Base-by-base conservation (phyloP, 1,139 yeast genomes). In the Sugiyamaella sp. region DNA sequence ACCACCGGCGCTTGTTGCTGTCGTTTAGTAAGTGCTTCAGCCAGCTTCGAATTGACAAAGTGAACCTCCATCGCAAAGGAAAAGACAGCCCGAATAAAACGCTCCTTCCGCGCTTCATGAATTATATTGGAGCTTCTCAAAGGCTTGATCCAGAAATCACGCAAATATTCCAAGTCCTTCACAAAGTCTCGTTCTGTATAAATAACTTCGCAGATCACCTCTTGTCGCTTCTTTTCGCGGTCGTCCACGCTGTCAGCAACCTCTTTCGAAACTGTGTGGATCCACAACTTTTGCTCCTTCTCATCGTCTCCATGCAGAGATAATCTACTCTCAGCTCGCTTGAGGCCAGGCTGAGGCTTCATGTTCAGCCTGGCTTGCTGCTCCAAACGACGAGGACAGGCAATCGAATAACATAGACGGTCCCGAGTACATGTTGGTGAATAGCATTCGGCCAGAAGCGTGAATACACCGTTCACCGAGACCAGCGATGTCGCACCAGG, bases 321-420 rank as follows among this genome's bases (percentile, higher is more conserved):
- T 25, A 89, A 78, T 63, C 89, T 78, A 5, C 93, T 84, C 47
- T 89, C 95, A 5, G 95, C 90, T 42, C 96, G 77, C 60, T 84
- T 82, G 63, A 93, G 78, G 0, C 95, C 96, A 39, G 96, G 93
- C 64, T 88, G 88, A 5, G 95, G 90, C 69, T 89, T 89, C 81
- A 89, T 78, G 64, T 90, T 89, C 56, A 89, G 78, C 55, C 98
- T 78, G 1, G 97, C 97, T 67, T 93, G 98, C 69, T 93, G 99
- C 71, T 93, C 99, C 49, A 93, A 75, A 61, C 99, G 80, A 62
- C 97, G 80, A 9, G 99, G 99, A 73, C 99, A 93, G n/a, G 97
- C 95, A 62, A 93, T 91, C 52, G 96, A 87, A 71, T 93, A 93
- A 72, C 99, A 93, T 43, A 93, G 75, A 35, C 82, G 78, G 66